These are phyloP conservation scores for Phytopythium helicoides DNA, from an alignment of 352 stramenopile genomes.

Conservation along the genomic window DNA sequence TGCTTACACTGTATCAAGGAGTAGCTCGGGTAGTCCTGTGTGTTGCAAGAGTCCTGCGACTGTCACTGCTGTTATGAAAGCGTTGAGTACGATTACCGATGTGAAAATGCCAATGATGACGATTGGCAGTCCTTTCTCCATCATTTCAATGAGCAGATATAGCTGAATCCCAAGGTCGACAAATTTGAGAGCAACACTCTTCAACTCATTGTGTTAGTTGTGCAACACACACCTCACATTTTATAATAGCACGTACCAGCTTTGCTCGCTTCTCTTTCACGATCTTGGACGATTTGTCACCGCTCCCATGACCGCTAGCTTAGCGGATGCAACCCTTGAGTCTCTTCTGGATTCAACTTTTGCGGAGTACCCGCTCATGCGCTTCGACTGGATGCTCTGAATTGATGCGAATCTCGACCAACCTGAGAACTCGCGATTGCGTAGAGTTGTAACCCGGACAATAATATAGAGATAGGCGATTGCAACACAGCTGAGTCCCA, in stretches of 20 bases:
- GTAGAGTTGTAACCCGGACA: background rate
- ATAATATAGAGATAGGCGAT: conserved; percentile 6
- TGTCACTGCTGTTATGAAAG: background rate
- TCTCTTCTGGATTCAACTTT: background rate
- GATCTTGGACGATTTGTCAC: too few relatives aligned
- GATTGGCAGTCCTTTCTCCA: conserved; percentile 9
- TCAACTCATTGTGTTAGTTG: too few relatives aligned
- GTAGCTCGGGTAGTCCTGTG: conserved; percentile 10
- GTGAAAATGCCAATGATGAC: conserved; percentile 1
- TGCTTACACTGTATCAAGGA: conserved; percentile 20
- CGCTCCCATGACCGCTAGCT: too few relatives aligned
- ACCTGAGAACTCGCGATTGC: background rate
- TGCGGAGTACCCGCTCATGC: background rate
- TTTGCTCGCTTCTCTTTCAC: too few relatives aligned
- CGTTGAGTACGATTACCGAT: conserved; percentile 3
- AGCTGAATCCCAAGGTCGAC: conserved; percentile 7
- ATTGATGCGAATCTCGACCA: background rate
- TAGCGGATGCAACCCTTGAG: too few relatives aligned
- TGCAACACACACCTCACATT: too few relatives aligned
- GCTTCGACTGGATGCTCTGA: background rate
- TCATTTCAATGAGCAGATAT: conserved; percentile 7
- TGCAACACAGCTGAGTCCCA: background rate
- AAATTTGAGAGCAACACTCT: conserved; percentile 4
- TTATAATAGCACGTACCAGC: too few relatives aligned
- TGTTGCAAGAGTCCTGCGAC: background rate